phyloP scores from a whole-genome alignment of 805 yeast genomes.

The Candida maltosa region DNA sequence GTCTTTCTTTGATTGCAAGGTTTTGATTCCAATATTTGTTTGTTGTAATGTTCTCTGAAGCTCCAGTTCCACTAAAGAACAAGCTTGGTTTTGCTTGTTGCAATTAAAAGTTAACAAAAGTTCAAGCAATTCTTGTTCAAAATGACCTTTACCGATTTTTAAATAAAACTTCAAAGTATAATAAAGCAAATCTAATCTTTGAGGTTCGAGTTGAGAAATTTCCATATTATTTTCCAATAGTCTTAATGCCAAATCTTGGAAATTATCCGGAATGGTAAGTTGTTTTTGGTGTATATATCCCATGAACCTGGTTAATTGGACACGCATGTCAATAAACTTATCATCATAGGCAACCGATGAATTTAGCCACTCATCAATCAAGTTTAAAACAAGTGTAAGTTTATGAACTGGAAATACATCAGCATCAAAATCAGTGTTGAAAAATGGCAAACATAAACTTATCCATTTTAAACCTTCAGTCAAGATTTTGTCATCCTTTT shows the following conservation, averaged over 20 bases:
- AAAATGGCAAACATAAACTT: slow-evolving; percentile 44
- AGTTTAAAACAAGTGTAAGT: slow-evolving; percentile 55
- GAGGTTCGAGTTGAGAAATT: slow-evolving; percentile 34
- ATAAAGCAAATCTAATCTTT: slow-evolving; percentile 43
- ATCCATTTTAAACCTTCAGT: slow-evolving; percentile 44
- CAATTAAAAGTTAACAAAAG: no score
- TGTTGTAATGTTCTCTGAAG: slow-evolving; percentile 3
- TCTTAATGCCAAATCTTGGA: slow-evolving; percentile 34
- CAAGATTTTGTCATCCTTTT: slow-evolving; percentile 35
- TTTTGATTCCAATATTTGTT: slow-evolving; percentile 17
- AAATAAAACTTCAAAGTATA: slow-evolving; percentile 39
- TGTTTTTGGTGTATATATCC: slow-evolving; percentile 13
- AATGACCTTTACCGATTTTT: slow-evolving; percentile 1
- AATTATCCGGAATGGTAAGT: slow-evolving; percentile 22
- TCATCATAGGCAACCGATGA: slow-evolving; percentile 59
- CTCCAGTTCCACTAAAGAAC: background rate
- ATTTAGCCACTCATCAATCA: slow-evolving; percentile 56
- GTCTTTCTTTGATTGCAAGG: slow-evolving; percentile 24
- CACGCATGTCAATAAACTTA: slow-evolving; percentile 49
- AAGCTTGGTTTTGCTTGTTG: slow-evolving; percentile 5
- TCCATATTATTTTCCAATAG: slow-evolving; percentile 45
- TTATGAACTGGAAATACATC: slow-evolving; percentile 62
- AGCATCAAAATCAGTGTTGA: slow-evolving; percentile 27
- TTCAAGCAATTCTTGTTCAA: slow-evolving; percentile 5
- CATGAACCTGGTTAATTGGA: slow-evolving; percentile 49